Evolutionary conservation across 495 filamentous ascomycete species (phyloP).

Genomic region (Neurospora pannonica): DNA sequence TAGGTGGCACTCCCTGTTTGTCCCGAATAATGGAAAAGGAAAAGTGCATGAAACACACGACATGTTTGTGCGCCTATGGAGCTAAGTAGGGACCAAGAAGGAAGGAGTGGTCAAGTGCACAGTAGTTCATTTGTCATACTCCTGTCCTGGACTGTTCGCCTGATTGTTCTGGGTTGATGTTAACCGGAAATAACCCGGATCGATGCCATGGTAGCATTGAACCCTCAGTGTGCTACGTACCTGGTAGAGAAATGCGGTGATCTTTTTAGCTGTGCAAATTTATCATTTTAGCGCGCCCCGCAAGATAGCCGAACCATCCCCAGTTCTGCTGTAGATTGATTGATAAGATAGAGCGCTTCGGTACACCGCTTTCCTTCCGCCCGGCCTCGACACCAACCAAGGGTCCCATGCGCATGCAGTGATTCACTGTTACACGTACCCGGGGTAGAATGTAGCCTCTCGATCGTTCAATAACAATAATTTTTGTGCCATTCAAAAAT

Average conservation of each 20-base stretch:
- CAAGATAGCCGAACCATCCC: no score
- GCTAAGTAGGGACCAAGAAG: background rate
- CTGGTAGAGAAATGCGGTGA: no score
- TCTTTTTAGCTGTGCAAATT: no score
- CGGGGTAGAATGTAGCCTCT: background rate
- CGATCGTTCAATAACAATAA: background rate
- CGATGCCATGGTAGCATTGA: background rate
- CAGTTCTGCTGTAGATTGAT: constrained; percentile 12
- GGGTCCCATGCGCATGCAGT: background rate
- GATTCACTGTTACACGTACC: background rate
- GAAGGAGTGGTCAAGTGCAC: background rate
- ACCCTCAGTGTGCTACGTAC: no score
- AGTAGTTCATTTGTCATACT: background rate
- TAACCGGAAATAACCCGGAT: background rate
- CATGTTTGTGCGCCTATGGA: background rate
- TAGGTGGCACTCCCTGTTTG: background rate
- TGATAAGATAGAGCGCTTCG: constrained; percentile 13
- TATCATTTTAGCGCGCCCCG: no score
- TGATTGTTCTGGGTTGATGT: background rate
- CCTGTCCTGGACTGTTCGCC: background rate
- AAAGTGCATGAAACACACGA: background rate
- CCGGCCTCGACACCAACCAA: background rate
- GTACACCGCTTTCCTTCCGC: background rate
- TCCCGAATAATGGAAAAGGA: background rate
- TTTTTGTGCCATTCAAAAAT: background rate